Evolutionary conservation across 1,139 yeast species (phyloP), one percentile per base, ranked within the genome.

Genomic region (Suhomyces bokatorum): DNA sequence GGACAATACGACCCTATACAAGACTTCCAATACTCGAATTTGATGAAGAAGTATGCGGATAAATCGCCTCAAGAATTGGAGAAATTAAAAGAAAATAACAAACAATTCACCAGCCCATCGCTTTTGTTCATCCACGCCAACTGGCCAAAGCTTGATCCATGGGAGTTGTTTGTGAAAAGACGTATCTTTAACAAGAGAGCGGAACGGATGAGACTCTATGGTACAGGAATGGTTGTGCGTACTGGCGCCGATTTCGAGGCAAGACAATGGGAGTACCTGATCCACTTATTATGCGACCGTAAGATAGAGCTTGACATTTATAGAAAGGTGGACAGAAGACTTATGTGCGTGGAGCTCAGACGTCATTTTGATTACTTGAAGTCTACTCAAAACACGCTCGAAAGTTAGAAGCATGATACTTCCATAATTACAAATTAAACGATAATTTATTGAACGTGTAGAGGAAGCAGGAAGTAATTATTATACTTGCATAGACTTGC

Each of bases 1-100:
- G 85, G 85, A 2, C 93, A 85, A 60, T 80, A 67, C 50, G 83
- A 84, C 58, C 88, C 91, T 0, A 73, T 72, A 9, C 81, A 77
- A 46, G 91, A 85, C 59, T 81, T 66, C 53, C 57, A 64, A 32
- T 49, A 37, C 43, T 42, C 41, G 34, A 34, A 32, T 28, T 28
- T 39, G 13, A 32, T 48, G 14, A 20, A 22, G n/a, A 35, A 45
- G 39, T 14, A 41, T 32, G 42, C 36, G 41, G 44, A 43, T 8
- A 42, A 46, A 43, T 13, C 38, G 50, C 14, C 50, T 40, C 9
- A 49, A 49, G 16, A 55, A 53, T 28, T 48, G 36, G 32, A 44
- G 46, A 33, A 43, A 40, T 28, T 49, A 47, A 31, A 48, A 48
- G 41, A 40, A 5, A 37, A 39, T 17, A 14, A 39, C 22, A 35